Base-by-base conservation (phyloP, 2,329 filamentous ascomycete species). In the Pestalotiopsis sp. region DNA sequence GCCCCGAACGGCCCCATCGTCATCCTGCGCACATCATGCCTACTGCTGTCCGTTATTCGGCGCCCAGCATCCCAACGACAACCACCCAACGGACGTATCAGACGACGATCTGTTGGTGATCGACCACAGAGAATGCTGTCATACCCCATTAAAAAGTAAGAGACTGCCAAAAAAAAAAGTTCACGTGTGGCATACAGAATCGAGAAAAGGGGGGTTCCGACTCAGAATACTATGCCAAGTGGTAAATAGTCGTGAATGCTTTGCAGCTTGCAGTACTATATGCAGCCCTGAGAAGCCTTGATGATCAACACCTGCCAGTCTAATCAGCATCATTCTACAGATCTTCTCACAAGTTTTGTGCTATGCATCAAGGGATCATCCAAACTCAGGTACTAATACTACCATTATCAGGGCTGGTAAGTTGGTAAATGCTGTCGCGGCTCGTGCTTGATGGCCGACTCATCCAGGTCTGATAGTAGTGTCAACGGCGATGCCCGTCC, bases 21-120 rank as follows among this genome's bases (percentile, higher is more conserved):
- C 44, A 52, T 52, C 17, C 44, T 11, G 20, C 44, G 44, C 44
- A 17, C 44, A 52, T 52, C 17, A 52, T 52, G 44, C 44, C 44
- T 52, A 44, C 40, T 44, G 40, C 44, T 39, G 58, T 39, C 35
- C 58, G 35, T 61, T 55, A 24, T 56, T 66, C 48, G 17, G 35
- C 52, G 13, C 30, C 52, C 13, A 60, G 26, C 52, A 66, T 66
- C 56, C 14, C 48, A 26, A 66, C 40, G 4, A 38, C 14, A 14
- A 30, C 20, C 26, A 59, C 64, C 22, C 13, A 48, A 39, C 26
- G 55, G 55, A 52, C 26, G 38, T 59, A 22, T 39, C 52, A 22
- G 24, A 58, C 30, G 64, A 40, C 57, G 64, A 66, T 66, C 64
- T 40, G 35, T 26, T 65, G 62, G 24, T 38, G 35, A 65, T 65